Percentiles rank a stretch among this genome's conserved stretches.
These are phyloP conservation scores for Pseudozyma thailandica DNA, from an alignment of 1,284 basidiomycete genomes.

Conservation along the genomic window DNA sequence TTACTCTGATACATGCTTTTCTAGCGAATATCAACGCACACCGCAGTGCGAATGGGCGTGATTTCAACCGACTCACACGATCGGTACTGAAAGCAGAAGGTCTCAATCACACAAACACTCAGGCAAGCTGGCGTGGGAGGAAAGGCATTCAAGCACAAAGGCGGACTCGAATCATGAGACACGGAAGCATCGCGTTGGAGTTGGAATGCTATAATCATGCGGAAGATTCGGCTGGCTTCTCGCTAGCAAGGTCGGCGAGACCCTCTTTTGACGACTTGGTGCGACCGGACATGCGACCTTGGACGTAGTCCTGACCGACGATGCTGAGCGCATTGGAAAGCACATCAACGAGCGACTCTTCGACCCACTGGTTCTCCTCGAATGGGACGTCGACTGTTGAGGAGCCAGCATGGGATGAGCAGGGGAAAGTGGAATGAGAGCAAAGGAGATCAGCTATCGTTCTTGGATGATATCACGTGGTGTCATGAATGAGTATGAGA, in stretches of 20 bases:
- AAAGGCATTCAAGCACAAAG: background rate
- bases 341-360: constrained; percentile 62
- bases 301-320: constrained; percentile 62
- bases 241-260: constrained; percentile 10
- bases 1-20: constrained; percentile 19
- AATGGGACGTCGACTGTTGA: constrained; percentile 56
- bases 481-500: background rate
- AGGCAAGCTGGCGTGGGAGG: too few relatives aligned
- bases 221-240: constrained; percentile 5
- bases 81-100: too few relatives aligned
- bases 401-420: background rate
- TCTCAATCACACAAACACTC: too few relatives aligned
- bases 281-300: constrained; percentile 54
- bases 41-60: too few relatives aligned
- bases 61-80: too few relatives aligned
- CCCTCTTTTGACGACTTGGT: constrained; percentile 50
- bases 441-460: background rate
- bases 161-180: too few relatives aligned
- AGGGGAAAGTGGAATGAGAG: constrained; percentile 1
- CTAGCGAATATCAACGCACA: constrained; percentile 4
- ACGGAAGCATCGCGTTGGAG: too few relatives aligned
- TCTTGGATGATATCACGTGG: background rate
- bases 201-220: background rate
- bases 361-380: constrained; percentile 65
- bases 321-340: constrained; percentile 61